Conservation (phyloP, 2,329 filamentous ascomycete species). For the Cladophialophora immunda region DNA sequence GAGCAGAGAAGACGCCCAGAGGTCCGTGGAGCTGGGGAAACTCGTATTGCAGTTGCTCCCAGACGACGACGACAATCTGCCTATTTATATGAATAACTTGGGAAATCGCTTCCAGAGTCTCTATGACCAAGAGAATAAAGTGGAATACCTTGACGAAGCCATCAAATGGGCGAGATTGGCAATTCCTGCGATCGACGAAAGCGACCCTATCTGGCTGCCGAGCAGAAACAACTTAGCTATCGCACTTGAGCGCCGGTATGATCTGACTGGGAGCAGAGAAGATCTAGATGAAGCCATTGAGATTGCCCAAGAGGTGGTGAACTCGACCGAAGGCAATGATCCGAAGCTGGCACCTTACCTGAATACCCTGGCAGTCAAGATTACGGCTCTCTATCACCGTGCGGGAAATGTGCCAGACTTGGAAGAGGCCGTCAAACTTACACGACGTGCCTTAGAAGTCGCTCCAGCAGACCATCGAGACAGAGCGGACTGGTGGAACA, state of each 20-base stretch:
- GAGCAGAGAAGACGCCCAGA: too few relatives aligned
- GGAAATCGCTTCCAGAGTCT: too few relatives aligned
- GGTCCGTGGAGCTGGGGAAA: too few relatives aligned
- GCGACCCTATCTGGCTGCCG: too few relatives aligned
- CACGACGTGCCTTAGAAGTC: background rate
- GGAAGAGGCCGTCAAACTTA: background rate
- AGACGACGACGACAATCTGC: too few relatives aligned
- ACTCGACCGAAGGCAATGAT: background rate
- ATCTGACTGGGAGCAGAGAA: background rate
- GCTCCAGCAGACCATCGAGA: background rate
- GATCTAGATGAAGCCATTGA: background rate
- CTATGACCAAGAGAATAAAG: too few relatives aligned
- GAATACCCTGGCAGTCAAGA: background rate
- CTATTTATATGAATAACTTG: too few relatives aligned
- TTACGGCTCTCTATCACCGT: background rate
- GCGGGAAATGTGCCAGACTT: background rate
- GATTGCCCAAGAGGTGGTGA: background rate
- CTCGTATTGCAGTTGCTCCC: too few relatives aligned
- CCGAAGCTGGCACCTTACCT: background rate
- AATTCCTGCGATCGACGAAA: too few relatives aligned
- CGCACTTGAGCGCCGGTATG: background rate
- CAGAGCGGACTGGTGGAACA: background rate
- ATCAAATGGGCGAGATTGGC: too few relatives aligned
- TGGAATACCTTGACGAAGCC: too few relatives aligned
- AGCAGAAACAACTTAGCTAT: background rate